phyloP scores from a whole-genome alignment of 2,329 filamentous ascomycete genomes.

The Pseudogymnoascus sp. region DNA sequence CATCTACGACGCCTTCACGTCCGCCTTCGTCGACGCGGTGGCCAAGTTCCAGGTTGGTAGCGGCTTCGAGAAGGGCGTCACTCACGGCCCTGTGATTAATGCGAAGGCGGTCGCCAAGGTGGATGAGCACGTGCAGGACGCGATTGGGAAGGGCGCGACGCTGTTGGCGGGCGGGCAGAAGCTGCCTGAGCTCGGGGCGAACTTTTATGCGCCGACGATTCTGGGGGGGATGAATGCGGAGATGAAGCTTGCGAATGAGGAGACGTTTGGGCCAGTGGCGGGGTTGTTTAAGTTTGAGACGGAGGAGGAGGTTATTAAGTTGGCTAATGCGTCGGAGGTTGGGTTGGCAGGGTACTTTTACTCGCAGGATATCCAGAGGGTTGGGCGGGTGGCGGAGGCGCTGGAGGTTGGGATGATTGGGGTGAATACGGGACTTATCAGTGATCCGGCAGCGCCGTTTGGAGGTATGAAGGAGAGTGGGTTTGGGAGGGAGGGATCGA shows the following conservation, averaged over 20 bases:
- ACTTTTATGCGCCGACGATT: constrained; percentile 88
- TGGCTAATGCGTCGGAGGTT: constrained; percentile 78
- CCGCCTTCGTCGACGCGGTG: constrained; percentile 64
- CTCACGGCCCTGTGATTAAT: constrained; percentile 81
- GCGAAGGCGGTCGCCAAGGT: constrained; percentile 74
- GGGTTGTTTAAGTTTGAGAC: constrained; percentile 83
- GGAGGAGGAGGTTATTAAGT: constrained; percentile 77
- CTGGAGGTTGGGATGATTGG: constrained; percentile 85
- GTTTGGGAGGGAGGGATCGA: constrained; percentile 48
- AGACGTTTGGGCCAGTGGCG: constrained; percentile 93
- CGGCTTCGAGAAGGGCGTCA: constrained; percentile 63
- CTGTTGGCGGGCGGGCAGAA: constrained; percentile 69
- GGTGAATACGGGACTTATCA: constrained; percentile 65
- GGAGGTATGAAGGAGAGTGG: constrained; percentile 51
- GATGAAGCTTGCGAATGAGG: constrained; percentile 79
- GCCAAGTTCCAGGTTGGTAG: constrained; percentile 67
- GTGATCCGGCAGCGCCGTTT: constrained; percentile 48
- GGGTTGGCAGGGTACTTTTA: constrained; percentile 95
- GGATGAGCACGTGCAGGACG: constrained; percentile 71
- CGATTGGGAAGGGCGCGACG: constrained; percentile 67
- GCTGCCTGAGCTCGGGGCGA: constrained; percentile 65
- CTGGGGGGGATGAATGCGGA: constrained; percentile 77
- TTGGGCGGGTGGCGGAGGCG: constrained; percentile 56
- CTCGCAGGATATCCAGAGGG: constrained; percentile 54
- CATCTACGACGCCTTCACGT: constrained; percentile 69